Conservation (phyloP, 2,329 filamentous ascomycete species). For the Stachybotrys chlorohalonatus region DNA sequence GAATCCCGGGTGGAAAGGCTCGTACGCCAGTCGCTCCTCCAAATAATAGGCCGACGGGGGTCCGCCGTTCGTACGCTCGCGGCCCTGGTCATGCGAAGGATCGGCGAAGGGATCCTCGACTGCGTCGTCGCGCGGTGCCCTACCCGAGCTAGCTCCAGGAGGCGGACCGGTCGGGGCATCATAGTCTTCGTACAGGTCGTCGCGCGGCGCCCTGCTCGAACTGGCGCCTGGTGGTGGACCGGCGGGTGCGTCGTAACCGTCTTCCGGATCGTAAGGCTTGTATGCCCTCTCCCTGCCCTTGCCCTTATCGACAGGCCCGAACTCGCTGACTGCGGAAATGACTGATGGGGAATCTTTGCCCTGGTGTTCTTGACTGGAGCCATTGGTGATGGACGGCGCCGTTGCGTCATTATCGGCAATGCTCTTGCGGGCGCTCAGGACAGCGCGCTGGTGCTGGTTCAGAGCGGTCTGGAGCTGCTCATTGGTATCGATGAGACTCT, state of each 20-base stretch:
- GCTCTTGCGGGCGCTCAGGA: conserved; percentile 54
- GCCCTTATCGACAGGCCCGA: conserved; percentile 7
- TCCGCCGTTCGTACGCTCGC: conserved; percentile 2
- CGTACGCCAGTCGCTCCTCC: conserved; percentile 17
- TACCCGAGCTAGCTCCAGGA: conserved; percentile 13
- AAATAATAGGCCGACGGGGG: conserved; percentile 7
- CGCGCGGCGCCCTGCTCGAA: conserved; percentile 9
- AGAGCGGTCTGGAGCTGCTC: conserved; percentile 79
- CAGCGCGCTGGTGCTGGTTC: conserved; percentile 74
- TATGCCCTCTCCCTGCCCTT: conserved; percentile 22
- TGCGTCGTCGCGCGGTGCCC: conserved; percentile 12
- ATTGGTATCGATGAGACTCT: conserved; percentile 87
- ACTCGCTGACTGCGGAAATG: conserved; percentile 1
- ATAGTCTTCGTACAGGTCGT: conserved; percentile 13
- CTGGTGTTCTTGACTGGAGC: conserved; percentile 15
- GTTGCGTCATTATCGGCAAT: conserved; percentile 12
- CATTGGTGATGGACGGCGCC: conserved; percentile 12
- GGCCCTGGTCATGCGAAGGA: conserved; percentile 11
- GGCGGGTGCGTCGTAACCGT: conserved; percentile 12
- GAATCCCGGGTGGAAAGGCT: conserved; percentile 31
- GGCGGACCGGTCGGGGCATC: conserved; percentile 14
- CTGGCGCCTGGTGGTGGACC: conserved; percentile 16
- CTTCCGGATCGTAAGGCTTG: background rate
- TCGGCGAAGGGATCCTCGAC: conserved; percentile 27
- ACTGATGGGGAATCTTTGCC: conserved; percentile 1